phyloP scores from a whole-genome alignment of 179 eudicot genomes.

The Beta macrorhiza region DNA sequence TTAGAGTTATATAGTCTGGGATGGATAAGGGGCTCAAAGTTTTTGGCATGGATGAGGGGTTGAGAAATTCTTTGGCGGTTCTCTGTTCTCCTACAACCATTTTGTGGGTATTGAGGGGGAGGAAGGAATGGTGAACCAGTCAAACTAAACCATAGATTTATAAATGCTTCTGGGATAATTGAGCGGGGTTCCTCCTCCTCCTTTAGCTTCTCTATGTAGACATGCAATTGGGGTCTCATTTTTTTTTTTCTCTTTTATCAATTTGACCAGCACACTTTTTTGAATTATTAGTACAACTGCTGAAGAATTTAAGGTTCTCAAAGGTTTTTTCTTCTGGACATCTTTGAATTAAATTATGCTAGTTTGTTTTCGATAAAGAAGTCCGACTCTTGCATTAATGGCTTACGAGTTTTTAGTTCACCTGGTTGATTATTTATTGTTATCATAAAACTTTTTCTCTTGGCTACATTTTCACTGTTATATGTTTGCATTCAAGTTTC shows the following conservation, averaged over 20 bases:
- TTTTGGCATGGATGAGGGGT: not conserved
- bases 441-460: not conserved
- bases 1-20: not conserved
- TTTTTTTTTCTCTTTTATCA: not conserved
- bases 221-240: not conserved
- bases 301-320: not conserved
- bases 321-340: not conserved
- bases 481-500: not conserved
- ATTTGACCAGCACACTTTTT: not conserved
- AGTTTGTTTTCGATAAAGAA: not conserved
- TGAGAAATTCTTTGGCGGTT: not conserved
- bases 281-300: not conserved
- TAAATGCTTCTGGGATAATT: not conserved
- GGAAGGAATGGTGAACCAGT: not conserved
- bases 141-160: slow-evolving; percentile 4
- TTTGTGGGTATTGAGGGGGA: not conserved
- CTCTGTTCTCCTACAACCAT: not conserved
- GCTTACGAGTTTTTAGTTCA: not conserved
- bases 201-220: not conserved
- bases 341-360: not conserved
- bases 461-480: not conserved
- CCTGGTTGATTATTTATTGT: not conserved
- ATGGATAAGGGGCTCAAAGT: not conserved
- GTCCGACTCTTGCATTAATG: not conserved
- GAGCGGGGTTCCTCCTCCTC: not conserved